phyloP scores from a whole-genome alignment of 1,139 yeast genomes.

The Suzukiozyma palmioleophila region DNA sequence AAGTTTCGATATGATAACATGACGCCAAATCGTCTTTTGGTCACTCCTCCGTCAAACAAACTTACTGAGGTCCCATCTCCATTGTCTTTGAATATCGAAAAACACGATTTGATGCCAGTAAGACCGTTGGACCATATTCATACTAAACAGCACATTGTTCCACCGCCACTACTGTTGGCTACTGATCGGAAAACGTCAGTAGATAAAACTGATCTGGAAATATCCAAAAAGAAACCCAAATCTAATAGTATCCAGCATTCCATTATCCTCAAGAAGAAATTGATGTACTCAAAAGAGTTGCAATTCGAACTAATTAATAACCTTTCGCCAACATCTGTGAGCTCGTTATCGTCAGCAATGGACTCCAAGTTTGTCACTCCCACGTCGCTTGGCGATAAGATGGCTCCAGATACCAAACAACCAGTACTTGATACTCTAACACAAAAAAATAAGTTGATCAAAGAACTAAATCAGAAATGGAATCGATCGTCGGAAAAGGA shows the following conservation, averaged over 20 bases:
- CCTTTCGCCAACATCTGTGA: conserved; percentile 1
- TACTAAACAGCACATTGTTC: conserved; percentile 10
- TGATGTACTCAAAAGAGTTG: conserved; percentile 35
- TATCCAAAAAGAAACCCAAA: conserved; percentile 10
- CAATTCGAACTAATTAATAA: conserved; percentile 27
- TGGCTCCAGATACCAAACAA: conserved; percentile 8
- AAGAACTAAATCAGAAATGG: conserved; percentile 36
- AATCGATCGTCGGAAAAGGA: conserved; percentile 17
- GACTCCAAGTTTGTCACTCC: conserved; percentile 12
- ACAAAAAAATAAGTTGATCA: conserved; percentile 33
- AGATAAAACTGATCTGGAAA: not conserved
- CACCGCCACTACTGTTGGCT: not conserved
- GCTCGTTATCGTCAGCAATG: conserved; percentile 5
- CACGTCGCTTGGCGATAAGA: conserved; percentile 2
- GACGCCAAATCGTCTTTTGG: conserved; percentile 7
- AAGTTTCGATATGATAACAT: conserved; percentile 25
- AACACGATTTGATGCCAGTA: not conserved
- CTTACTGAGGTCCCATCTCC: conserved; percentile 20
- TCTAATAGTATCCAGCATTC: conserved; percentile 17
- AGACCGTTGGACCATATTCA: conserved; percentile 5
- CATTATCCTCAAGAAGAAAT: conserved; percentile 25
- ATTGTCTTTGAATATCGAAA: conserved; percentile 14
- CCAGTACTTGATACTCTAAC: conserved; percentile 14
- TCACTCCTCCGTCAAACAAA: conserved; percentile 8
- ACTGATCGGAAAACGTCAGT: not conserved